phyloP scores from a whole-genome alignment of 495 filamentous ascomycete genomes.

The Xylaria venustula region DNA sequence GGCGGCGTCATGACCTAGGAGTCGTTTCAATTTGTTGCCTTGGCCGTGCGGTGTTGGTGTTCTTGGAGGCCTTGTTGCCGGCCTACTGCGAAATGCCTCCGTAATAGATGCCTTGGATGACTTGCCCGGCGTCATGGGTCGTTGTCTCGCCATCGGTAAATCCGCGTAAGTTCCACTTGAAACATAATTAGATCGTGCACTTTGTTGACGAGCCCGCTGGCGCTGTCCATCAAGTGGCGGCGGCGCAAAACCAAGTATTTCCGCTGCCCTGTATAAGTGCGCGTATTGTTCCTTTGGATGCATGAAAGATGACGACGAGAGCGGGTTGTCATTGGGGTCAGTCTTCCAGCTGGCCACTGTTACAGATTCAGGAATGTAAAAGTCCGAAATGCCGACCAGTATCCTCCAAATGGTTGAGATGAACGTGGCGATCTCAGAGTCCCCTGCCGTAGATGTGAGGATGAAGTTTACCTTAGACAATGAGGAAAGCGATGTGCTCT shows the following conservation, averaged over 20 bases:
- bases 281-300: conserved; percentile 5
- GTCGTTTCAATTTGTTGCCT: conserved; percentile 13
- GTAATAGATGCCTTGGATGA: conserved; percentile 13
- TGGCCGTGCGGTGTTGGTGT: conserved; percentile 17
- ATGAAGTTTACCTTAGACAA: conserved; percentile 44
- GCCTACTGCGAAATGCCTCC: conserved; percentile 5
- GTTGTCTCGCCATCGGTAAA: not conserved
- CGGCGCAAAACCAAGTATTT: conserved; percentile 12
- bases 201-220: not conserved
- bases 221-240: not conserved
- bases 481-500: conserved; percentile 12
- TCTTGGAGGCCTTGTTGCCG: conserved; percentile 4
- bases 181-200: not conserved
- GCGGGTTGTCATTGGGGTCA: not conserved
- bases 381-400: conserved; percentile 32
- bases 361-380: conserved; percentile 33
- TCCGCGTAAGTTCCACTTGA: conserved; percentile 9
- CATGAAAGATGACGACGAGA: not conserved
- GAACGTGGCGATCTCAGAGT: conserved; percentile 38
- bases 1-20: conserved; percentile 17
- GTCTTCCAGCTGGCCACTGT: not conserved
- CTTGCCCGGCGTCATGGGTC: not conserved
- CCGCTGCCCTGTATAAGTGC: not conserved
- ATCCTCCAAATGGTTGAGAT: conserved; percentile 41
- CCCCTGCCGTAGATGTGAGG: conserved; percentile 39